Base-by-base conservation (phyloP, 208 protist species). In the Leishmania gerbilli region DNA sequence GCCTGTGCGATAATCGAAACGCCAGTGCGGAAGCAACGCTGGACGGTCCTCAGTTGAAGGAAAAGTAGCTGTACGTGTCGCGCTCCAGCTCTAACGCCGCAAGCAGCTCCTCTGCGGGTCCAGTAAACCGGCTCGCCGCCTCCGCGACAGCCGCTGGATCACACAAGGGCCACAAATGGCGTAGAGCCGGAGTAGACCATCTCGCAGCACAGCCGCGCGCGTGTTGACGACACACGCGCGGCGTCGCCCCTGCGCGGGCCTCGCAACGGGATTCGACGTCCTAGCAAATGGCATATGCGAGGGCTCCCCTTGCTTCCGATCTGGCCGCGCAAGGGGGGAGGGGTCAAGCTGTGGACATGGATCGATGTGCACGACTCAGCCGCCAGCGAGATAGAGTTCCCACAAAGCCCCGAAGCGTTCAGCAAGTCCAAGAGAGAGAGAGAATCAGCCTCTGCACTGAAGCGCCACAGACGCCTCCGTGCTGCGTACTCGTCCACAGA, bases 121-220 rank as follows among this genome's bases (percentile, higher is more conserved):
- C 49, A 8, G 11, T 77, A 27, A 77, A 65, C 37, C 76, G 49
- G 3, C 62, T 60, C 45, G 77, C 72, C 72, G 67, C 79, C 79
- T 82, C 79, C 19, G 55, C 74, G 11, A 58, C 64, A 6, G 79
- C 74, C 24, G 56, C 5, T 47, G 62, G 45, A 68, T 69, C 74
- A 83, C 74, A 55, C 62, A 65, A 13, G 79, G 74, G 56, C 67
- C 79, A 31, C 72, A 79, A 9, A 83, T 1, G 27, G 74, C 71
- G 37, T 79, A 79, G n/a, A 83, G 37, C 42, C 65, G 62, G 31
- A 77, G 40, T 19, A 83, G 42, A 24, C 79, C 24, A 49, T 65
- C 74, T 31, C 42, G 74, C 71, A 83, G 64, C 74, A 67, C 56
- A 19, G 71, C 65, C 71, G 74, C 64, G 27, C 53, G 34, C 13